A percentile compares a stretch with the other conserved stretches of the same genome.
phyloP scores from a whole-genome alignment of 1,139 yeast genomes.

The Saccharomyces hybrid region DNA sequence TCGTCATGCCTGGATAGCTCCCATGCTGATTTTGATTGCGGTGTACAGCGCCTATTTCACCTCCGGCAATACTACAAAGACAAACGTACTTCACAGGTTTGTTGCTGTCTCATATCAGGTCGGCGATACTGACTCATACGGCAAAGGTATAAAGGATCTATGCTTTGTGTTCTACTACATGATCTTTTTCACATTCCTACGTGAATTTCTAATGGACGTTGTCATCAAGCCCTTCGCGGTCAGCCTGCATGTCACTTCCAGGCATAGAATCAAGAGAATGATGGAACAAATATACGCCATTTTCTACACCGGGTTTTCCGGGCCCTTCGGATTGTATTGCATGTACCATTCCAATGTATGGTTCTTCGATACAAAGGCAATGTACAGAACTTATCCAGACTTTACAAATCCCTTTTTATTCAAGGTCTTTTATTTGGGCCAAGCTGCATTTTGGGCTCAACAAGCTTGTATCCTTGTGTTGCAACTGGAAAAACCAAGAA shows the following conservation, averaged over 20 bases:
- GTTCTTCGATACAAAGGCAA: slow-evolving; percentile 74
- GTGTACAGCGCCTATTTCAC: slow-evolving; percentile 37
- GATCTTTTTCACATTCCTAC: slow-evolving; percentile 73
- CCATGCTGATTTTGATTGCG: slow-evolving; percentile 40
- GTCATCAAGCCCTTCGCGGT: slow-evolving; percentile 63
- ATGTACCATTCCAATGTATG: slow-evolving; percentile 76
- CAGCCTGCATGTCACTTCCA: slow-evolving; percentile 43
- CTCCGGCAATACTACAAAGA: slow-evolving; percentile 43
- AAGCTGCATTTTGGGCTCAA: slow-evolving; percentile 95
- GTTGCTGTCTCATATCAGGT: slow-evolving; percentile 54
- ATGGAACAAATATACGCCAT: slow-evolving; percentile 85
- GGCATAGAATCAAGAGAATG: slow-evolving; percentile 61
- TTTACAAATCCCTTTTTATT: slow-evolving; percentile 56
- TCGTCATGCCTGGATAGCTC: slow-evolving; percentile 72
- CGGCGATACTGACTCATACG: slow-evolving; percentile 42
- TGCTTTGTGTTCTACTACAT: slow-evolving; percentile 70
- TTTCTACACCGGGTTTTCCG: slow-evolving; percentile 66
- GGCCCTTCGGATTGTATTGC: slow-evolving; percentile 78
- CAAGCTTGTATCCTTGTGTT: slow-evolving; percentile 71
- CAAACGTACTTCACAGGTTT: slow-evolving; percentile 56
- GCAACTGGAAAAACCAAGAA: slow-evolving; percentile 86
- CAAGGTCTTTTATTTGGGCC: slow-evolving; percentile 75
- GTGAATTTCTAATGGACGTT: slow-evolving; percentile 83
- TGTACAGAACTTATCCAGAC: slow-evolving; percentile 79
- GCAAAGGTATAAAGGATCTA: slow-evolving; percentile 76